Base-by-base conservation (phyloP, 2,329 filamentous ascomycete species). In the Boeremia exigua region DNA sequence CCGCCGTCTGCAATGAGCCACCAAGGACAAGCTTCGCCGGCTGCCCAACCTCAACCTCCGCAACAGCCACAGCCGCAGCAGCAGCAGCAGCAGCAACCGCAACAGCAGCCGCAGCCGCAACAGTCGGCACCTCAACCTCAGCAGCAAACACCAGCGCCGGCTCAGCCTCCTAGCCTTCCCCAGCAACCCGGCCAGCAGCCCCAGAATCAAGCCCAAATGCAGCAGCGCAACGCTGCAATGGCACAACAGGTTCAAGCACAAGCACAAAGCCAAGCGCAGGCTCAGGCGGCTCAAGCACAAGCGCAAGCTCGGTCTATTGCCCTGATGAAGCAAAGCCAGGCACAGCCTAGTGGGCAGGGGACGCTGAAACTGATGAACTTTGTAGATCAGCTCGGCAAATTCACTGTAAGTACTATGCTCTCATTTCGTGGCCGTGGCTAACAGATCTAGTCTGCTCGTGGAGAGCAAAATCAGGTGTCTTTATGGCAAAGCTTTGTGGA, bases 401-500 rank as follows among this genome's bases (percentile, higher is more conserved):
- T 81, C 64, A 88, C 70, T 77, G 84, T 75, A 86, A 88, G 70
- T 56, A 14, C 9, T 14, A 4, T 17, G n/a, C 17, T n/a, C 7
- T 12, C 3, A 6, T 27, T 36, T 17, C 8, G 4, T 2, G 17
- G 29, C 19, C 5, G 34, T 9, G 39, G 28, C 56, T 66, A 30
- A 66, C 52, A 36, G 8, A 11, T 15, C n/a, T 48, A 61, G 66
- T 60, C 52, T 17, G 60, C 62, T 10, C 60, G 56, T 83, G 84
- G 57, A 3, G 60, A 60, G 17, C 52, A 59, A 14, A 87, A 88
- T 56, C 89, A 92, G 67, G 77, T 96, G 4, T 76, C 80, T 0
- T 89, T 91, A 67, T 98, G 94, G 94, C 84, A 89, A 61, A 77
- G 77, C 5, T 95, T 97, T 66, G 92, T 96, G 15, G 79, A 83